Evolutionary conservation across 306 rosid genomes (phyloP).

Genomic region (Prosopis cineraria): DNA sequence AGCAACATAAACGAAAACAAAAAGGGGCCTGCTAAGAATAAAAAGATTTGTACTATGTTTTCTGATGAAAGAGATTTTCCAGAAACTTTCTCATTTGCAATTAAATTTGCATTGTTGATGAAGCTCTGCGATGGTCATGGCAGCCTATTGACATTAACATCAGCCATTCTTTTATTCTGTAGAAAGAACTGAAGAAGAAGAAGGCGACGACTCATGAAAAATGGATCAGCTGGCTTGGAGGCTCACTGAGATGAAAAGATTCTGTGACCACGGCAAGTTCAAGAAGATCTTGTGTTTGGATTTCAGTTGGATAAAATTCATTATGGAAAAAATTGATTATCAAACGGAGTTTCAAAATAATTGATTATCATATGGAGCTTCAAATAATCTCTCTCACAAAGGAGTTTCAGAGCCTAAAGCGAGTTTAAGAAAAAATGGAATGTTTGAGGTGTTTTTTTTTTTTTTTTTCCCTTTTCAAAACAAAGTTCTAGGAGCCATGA

Average conservation of each 20-base stretch:
- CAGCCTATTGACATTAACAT: constrained; percentile 42
- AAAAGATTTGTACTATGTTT: neutral
- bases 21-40: no score
- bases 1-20: constrained; percentile 43
- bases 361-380: no score
- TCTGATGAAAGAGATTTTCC: constrained; percentile 46
- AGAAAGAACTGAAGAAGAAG: neutral
- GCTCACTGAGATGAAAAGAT: constrained; percentile 29
- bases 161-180: constrained; percentile 41
- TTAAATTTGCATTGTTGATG: constrained; percentile 42
- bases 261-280: constrained; percentile 25
- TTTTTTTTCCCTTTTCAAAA: no score
- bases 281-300: no score
- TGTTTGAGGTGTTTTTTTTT: no score
- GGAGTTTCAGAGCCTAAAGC: no score
- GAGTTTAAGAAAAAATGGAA: no score
- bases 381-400: no score
- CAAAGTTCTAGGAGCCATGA: no score
- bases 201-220: neutral
- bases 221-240: constrained; percentile 26
- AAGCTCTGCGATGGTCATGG: constrained; percentile 31
- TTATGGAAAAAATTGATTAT: no score
- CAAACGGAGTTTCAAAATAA: no score
- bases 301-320: no score
- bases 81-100: constrained; percentile 40